These are phyloP conservation scores for Alnus glutinosa DNA, from an alignment of 306 rosid genomes.

Conservation along the genomic window DNA sequence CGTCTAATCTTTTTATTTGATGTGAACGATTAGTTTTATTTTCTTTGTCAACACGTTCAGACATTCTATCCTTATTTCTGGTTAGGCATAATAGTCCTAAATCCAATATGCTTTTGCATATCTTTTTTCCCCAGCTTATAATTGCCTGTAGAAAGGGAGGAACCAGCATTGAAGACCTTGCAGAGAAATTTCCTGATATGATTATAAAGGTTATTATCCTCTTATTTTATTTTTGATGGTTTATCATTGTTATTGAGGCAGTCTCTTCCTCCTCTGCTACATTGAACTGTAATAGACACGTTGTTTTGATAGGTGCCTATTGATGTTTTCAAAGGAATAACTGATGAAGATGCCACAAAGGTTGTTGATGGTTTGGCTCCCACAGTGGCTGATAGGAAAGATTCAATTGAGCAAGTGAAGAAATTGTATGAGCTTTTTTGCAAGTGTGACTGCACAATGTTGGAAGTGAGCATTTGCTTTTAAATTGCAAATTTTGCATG, in stretches of 20 bases:
- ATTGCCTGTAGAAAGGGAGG: slow-evolving; percentile 98
- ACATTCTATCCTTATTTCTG: background rate
- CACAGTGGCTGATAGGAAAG: slow-evolving; percentile 65
- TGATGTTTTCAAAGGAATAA: slow-evolving; percentile 91
- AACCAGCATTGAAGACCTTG: slow-evolving; percentile 98
- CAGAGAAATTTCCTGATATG: slow-evolving; percentile 96
- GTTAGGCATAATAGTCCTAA: background rate
- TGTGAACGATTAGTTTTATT: slow-evolving; percentile 15
- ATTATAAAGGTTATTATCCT: slow-evolving; percentile 67
- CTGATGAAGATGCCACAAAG: slow-evolving; percentile 91
- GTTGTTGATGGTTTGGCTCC: slow-evolving; percentile 98
- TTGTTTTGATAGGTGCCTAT: slow-evolving; percentile 70
- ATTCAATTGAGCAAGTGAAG: slow-evolving; percentile 96
- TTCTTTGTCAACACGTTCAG: background rate
- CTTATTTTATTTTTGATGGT: slow-evolving; percentile 24
- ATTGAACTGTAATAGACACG: slow-evolving; percentile 27
- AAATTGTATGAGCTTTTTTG: slow-evolving; percentile 83
- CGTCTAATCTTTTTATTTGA: slow-evolving; percentile 12
- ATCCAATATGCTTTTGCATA: slow-evolving; percentile 13
- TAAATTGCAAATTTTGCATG: slow-evolving; percentile 6
- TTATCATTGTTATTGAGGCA: slow-evolving; percentile 9
- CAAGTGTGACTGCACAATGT: slow-evolving; percentile 83
- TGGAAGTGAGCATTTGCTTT: slow-evolving; percentile 73
- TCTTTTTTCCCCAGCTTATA: slow-evolving; percentile 56
- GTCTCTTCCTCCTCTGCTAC: slow-evolving; percentile 11